Conservation (phyloP, 2,329 filamentous ascomycete species). For the Diplodia mutila region DNA sequence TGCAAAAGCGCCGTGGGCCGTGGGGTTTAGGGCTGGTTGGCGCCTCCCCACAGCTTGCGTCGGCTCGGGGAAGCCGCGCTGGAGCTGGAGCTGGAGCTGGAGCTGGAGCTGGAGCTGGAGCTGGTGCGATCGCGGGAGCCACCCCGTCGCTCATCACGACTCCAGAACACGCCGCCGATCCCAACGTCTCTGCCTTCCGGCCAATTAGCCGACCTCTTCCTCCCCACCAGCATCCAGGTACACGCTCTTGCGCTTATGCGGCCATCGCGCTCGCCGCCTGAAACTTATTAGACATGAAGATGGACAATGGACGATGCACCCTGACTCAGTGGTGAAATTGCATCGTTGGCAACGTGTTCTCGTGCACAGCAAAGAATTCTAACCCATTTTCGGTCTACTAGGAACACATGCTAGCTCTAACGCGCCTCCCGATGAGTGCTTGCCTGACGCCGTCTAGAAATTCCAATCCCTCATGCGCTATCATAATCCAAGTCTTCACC, state of each 20-base stretch:
- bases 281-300: neutral
- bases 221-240: neutral
- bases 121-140: neutral
- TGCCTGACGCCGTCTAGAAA: constrained; percentile 1
- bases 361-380: neutral
- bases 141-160: neutral
- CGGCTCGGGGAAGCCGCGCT: neutral
- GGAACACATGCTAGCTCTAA: neutral
- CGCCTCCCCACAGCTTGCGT: neutral
- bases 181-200: neutral
- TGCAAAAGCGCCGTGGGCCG: constrained; percentile 14
- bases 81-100: no score
- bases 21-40: constrained; percentile 19
- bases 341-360: neutral
- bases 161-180: constrained; percentile 7
- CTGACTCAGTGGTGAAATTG: constrained; percentile 6
- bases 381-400: neutral
- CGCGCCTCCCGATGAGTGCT: neutral
- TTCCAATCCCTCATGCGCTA: neutral
- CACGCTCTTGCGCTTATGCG: neutral
- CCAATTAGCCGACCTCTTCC: neutral
- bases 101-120: no score
- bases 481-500: neutral
- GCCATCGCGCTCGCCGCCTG: neutral
- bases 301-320: neutral